Evolutionary conservation across 768 basidiomycete genomes (phyloP), one percentile per base, ranked within the genome.

Genomic region (Pulveroboletus frians): DNA sequence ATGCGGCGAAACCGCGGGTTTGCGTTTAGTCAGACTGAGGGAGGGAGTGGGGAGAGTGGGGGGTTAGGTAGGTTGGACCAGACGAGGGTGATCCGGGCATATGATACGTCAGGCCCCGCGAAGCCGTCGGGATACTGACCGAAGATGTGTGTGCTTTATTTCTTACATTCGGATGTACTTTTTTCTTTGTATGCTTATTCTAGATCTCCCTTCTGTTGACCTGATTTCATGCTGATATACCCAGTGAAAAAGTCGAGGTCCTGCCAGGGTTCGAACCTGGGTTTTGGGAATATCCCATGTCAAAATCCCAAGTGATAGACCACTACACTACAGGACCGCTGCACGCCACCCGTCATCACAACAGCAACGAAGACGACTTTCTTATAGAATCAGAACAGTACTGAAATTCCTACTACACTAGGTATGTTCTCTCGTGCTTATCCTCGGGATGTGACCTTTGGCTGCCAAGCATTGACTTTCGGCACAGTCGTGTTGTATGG

Each of bases 11-110:
- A 92, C 54, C 84, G 96, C 41, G 96, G 96, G 3, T 99, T 98
- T 65, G 96, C 96, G 4, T 99, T 99, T 75, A 92, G 88, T 67
- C 94, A 97, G 69, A 96, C 93, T 3, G 94, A 97, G 69, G 88
- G 86, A 56, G 80, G 13, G 0, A 38, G 5, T 2, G 42, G 45
- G 1, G 21, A 18, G 21, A 15, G 5, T 23, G 41, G 18, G 11
- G 54, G 36, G 0, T 23, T 8, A 1, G 44, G 31, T 7, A 32
- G 82, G 54, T 86, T 94, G 70, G 93, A 95, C 68, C 94, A 97
- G 67, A 78, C 88, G 42, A 77, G 82, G 60, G 71, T 92, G 52
- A 92, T 92, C 57, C 73, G 90, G 47, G 89, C 89, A 23, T 92
- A 93, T 61, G 91, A 92, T 67, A 92, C 91, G 32, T 86, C 88